phyloP scores from a whole-genome alignment of 441 rosid genomes.

The Raphanus hybrid region DNA sequence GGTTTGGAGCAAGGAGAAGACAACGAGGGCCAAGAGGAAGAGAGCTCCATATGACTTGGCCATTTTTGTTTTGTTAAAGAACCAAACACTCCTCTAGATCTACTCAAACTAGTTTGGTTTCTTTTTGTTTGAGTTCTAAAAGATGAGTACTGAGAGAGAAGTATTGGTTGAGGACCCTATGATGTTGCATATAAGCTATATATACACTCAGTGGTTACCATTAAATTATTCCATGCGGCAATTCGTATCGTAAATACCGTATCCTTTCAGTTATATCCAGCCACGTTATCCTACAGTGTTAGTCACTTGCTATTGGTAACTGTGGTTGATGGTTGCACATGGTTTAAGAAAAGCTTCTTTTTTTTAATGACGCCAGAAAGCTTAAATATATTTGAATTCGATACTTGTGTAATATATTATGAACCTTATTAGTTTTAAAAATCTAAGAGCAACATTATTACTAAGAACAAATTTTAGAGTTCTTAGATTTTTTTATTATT shows the following conservation, averaged over 20 bases:
- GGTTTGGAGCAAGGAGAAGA: constrained; percentile 39
- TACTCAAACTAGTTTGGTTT: constrained; percentile 31
- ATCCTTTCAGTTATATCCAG: neutral
- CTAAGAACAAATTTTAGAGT: too few relatives aligned
- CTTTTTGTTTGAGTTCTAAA: constrained; percentile 28
- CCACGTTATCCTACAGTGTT: constrained; percentile 14
- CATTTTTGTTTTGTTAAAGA: constrained; percentile 33
- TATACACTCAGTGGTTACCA: constrained; percentile 28
- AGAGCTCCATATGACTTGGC: constrained; percentile 42
- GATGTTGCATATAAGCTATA: constrained; percentile 41
- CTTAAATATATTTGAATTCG: neutral
- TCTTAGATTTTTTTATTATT: too few relatives aligned
- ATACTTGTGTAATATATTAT: neutral
- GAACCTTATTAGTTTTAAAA: neutral
- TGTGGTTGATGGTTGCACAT: constrained; percentile 34
- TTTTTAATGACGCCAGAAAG: constrained; percentile 4
- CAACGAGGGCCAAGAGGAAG: constrained; percentile 41
- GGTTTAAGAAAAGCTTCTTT: constrained; percentile 11
- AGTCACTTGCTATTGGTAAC: constrained; percentile 25
- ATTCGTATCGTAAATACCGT: neutral
- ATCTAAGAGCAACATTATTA: too few relatives aligned
- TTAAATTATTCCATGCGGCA: constrained; percentile 14
- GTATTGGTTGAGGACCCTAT: constrained; percentile 39
- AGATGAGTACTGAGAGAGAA: constrained; percentile 15
- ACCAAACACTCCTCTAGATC: constrained; percentile 42